phyloP scores from a whole-genome alignment of 495 filamentous ascomycete species.

The Cairneyella variabilis region DNA sequence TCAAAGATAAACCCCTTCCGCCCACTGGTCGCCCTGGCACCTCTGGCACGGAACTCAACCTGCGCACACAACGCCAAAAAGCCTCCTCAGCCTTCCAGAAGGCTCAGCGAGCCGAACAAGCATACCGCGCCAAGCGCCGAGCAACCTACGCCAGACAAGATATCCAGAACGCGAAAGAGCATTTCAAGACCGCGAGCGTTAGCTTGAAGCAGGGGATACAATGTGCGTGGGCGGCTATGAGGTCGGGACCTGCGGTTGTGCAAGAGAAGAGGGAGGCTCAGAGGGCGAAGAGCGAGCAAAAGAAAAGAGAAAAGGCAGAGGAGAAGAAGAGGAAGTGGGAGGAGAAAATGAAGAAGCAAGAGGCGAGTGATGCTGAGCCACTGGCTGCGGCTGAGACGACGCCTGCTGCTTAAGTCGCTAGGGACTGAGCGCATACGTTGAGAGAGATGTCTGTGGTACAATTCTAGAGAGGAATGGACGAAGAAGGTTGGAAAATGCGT shows the following conservation, averaged over 20 bases:
- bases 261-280: slow-evolving; percentile 14
- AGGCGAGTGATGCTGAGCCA: not conserved
- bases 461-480: too few relatives aligned
- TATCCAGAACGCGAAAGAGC: slow-evolving; percentile 12
- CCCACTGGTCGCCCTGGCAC: slow-evolving; percentile 8
- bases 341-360: slow-evolving; percentile 3
- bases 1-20: slow-evolving; percentile 1
- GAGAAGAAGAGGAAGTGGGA: slow-evolving; percentile 13
- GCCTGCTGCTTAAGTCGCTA: not conserved
- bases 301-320: slow-evolving; percentile 6
- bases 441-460: too few relatives aligned
- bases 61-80: slow-evolving; percentile 11
- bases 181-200: not conserved
- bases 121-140: slow-evolving; percentile 10
- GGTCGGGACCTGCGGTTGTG: slow-evolving; percentile 7
- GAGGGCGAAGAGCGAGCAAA: slow-evolving; percentile 10
- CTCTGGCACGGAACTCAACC: slow-evolving; percentile 16
- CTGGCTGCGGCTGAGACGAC: not conserved
- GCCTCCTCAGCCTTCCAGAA: slow-evolving; percentile 16
- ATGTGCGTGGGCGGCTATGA: not conserved
- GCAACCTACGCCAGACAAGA: slow-evolving; percentile 11
- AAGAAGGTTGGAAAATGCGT: too few relatives aligned
- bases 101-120: slow-evolving; percentile 18
- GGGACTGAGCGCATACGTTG: not conserved
- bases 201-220: slow-evolving; percentile 5